A percentile compares a stretch with the other conserved stretches of the same genome.
These are phyloP conservation scores for Wallemia hederae DNA, from an alignment of 1,284 basidiomycete genomes.

Conservation along the genomic window DNA sequence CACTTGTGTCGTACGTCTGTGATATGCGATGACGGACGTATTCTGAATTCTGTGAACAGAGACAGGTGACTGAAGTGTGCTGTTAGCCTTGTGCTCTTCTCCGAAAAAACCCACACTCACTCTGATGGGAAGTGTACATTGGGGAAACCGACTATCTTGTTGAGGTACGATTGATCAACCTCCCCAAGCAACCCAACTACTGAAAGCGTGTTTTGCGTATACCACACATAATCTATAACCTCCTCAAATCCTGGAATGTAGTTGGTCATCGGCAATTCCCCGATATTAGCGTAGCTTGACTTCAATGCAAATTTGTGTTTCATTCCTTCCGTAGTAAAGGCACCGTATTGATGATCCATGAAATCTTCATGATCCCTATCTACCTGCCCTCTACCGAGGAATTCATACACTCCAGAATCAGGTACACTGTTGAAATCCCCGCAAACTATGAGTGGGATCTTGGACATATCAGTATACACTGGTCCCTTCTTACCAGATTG, in stretches of 20 bases:
- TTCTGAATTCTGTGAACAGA: background rate
- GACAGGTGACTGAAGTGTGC: background rate
- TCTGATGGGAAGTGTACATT: conserved; percentile 87
- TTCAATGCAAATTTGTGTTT: conserved; percentile 50
- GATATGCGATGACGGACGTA: background rate
- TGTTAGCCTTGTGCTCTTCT: conserved; percentile 2
- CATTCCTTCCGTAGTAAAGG: conserved; percentile 69
- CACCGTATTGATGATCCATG: conserved; percentile 67
- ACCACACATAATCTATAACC: conserved; percentile 83
- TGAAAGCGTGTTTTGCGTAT: conserved; percentile 43
- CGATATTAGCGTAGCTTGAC: conserved; percentile 43
- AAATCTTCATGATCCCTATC: conserved; percentile 54
- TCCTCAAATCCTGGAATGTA: conserved; percentile 60
- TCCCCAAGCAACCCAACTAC: conserved; percentile 66
- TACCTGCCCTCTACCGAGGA: conserved; percentile 35
- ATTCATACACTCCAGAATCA: conserved; percentile 72
- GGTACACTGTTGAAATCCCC: conserved; percentile 87
- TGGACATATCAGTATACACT: conserved; percentile 43
- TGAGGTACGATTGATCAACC: conserved; percentile 57
- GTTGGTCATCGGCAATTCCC: conserved; percentile 61
- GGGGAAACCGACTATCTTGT: conserved; percentile 83
- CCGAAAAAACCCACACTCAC: conserved; percentile 25
- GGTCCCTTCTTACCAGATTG: conserved; percentile 19
- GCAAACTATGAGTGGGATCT: conserved; percentile 73
- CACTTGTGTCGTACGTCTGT: background rate